Conservation (phyloP, 129 eudicot genomes). For the Flaveria brownii region DNA sequence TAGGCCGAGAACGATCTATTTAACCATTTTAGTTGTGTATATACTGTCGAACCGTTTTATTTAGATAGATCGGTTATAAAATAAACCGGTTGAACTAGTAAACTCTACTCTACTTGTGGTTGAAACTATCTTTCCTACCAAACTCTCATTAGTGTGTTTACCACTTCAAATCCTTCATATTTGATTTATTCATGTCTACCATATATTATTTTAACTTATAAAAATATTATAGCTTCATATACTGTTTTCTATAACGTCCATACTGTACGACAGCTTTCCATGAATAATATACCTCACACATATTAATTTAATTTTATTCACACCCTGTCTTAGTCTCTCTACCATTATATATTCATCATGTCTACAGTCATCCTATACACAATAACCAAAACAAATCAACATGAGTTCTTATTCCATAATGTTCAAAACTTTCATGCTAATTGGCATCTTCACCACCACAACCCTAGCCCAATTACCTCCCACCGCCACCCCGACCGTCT, state of each 20-base stretch:
- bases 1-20: too few relatives aligned
- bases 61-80: too few relatives aligned
- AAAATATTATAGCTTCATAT: too few relatives aligned
- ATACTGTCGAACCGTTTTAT: too few relatives aligned
- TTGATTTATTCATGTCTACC: too few relatives aligned
- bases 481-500: constrained; percentile 52
- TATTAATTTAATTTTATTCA: not conserved
- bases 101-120: too few relatives aligned
- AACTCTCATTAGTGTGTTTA: too few relatives aligned
- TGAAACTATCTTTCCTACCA: too few relatives aligned
- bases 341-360: constrained; percentile 11
- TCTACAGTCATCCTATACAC: constrained; percentile 22
- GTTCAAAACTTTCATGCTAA: constrained; percentile 43
- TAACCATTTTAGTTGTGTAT: too few relatives aligned
- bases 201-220: too few relatives aligned
- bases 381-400: not conserved
- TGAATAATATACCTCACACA: constrained; percentile 16
- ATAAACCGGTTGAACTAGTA: too few relatives aligned
- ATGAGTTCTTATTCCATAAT: constrained; percentile 20
- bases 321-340: not conserved
- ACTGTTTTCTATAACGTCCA: not conserved
- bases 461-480: constrained; percentile 70
- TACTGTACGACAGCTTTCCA: constrained; percentile 23
- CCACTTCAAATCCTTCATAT: too few relatives aligned
- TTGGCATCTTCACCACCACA: constrained; percentile 56